These are phyloP conservation scores for Silene conica DNA, from an alignment of 148 eudicot genomes.

Conservation along the genomic window DNA sequence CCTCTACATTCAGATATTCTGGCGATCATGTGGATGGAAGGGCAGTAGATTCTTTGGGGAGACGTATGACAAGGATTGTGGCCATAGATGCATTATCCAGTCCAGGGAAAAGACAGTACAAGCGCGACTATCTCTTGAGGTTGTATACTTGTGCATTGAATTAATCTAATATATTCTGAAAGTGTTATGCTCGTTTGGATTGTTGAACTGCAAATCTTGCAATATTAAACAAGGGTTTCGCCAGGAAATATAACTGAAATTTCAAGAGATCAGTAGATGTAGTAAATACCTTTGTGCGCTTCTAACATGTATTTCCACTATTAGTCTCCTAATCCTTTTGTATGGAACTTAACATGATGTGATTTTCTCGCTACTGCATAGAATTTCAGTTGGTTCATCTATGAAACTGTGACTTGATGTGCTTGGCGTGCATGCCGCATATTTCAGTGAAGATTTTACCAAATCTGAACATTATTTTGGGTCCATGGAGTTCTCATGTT, in stretches of 20 bases:
- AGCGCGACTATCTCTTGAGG: slow-evolving; percentile 59
- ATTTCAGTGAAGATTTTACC: slow-evolving; percentile 3
- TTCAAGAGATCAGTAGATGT: background rate
- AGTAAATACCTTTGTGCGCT: background rate
- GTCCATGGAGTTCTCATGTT: background rate
- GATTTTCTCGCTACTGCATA: background rate
- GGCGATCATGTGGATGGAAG: slow-evolving; percentile 63
- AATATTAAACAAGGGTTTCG: background rate
- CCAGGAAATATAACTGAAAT: background rate
- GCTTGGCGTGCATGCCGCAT: background rate
- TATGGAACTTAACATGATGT: background rate
- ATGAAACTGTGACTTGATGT: background rate
- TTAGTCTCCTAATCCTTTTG: background rate
- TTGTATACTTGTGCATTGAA: slow-evolving; percentile 16
- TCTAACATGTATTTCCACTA: slow-evolving; percentile 6
- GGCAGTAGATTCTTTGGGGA: slow-evolving; percentile 53
- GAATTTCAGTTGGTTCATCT: background rate
- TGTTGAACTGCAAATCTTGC: background rate
- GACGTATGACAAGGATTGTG: slow-evolving; percentile 72
- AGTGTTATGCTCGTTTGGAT: background rate
- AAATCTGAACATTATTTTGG: background rate
- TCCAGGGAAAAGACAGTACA: slow-evolving; percentile 71
- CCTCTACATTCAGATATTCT: slow-evolving; percentile 66
- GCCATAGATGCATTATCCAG: slow-evolving; percentile 77
- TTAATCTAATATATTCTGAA: background rate